These are phyloP conservation scores for Globisporangium lucens DNA, from an alignment of 352 stramenopile species.

Conservation along the genomic window DNA sequence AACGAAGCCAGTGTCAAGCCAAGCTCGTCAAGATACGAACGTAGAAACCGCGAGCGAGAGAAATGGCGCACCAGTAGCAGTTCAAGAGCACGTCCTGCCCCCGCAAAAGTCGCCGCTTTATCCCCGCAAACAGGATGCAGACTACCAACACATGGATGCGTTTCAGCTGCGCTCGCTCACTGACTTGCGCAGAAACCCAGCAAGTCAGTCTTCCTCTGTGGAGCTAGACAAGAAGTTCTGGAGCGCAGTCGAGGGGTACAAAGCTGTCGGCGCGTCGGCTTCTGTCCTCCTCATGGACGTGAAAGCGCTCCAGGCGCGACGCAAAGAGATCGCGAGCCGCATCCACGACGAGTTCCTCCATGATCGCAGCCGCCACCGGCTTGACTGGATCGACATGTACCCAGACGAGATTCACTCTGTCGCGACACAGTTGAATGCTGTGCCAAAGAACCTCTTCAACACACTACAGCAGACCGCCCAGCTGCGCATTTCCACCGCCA, in stretches of 20 bases:
- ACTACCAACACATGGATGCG: not conserved
- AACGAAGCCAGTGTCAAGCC: not conserved
- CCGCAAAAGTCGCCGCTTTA: not conserved
- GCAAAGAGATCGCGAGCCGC: slow-evolving; percentile 32
- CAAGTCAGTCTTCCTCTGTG: slow-evolving; percentile 12
- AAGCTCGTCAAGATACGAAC: not conserved
- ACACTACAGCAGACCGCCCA: slow-evolving; percentile 49
- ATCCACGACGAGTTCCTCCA: slow-evolving; percentile 55
- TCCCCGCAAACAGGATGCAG: not conserved
- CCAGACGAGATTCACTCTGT: slow-evolving; percentile 35
- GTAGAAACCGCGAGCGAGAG: not conserved
- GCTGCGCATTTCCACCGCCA: slow-evolving; percentile 40
- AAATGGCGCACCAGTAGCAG: not conserved
- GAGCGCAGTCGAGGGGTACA: slow-evolving; percentile 61
- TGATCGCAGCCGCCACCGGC: slow-evolving; percentile 8
- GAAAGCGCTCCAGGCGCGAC: slow-evolving; percentile 28
- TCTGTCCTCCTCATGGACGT: slow-evolving; percentile 35
- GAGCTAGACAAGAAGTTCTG: slow-evolving; percentile 52
- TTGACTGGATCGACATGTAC: slow-evolving; percentile 58
- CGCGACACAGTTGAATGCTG: slow-evolving; percentile 22
- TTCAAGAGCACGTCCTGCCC: not conserved
- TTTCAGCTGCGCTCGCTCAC: not conserved
- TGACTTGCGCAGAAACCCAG: not conserved
- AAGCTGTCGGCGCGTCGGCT: slow-evolving; percentile 31
- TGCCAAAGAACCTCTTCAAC: slow-evolving; percentile 44